Base-by-base conservation (phyloP, 1,284 basidiomycete species). In the Moniliophthora roreri region DNA sequence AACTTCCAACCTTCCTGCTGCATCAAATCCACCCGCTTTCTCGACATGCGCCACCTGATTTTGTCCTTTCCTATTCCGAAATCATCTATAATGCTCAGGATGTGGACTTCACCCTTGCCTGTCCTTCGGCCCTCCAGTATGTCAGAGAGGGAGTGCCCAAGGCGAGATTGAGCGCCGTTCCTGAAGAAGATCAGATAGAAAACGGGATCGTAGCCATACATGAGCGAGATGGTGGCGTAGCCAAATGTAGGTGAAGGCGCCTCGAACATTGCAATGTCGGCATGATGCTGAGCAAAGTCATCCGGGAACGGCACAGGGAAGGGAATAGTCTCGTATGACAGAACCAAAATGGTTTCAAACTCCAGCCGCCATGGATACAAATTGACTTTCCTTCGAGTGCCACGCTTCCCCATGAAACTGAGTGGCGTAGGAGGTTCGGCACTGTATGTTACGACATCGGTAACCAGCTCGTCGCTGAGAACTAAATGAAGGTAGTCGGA, bases 361-460 rank as follows among this genome's bases (percentile, higher is more conserved):
- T 73, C 71, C 20, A 63, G 58, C 9, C 65, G 59, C 69, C 71
- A 73, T 0, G 69, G 69, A 38, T 68, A 65, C 4, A 68, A 60
- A 34, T 68, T 61, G 8, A 70, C 57, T 15, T 58, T 55, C 38
- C 69, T 36, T 21, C 32, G 54, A 59, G 4, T 57, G 53, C 4
- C 44, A 41, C 11, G 60, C 41, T 36, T 73, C 66, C 28, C 28
- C 28, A 32, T 32, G 7, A 6, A 32, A 9, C 54, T 58, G 8
- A 68, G 45, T 2, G 70, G 69, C 18, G 68, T 67, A 4, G 71
- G 70, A 38, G 62, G 54, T 0, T 36, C 26, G 7, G 53, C 63
- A 6, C 58, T 49, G 56, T 69, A 73, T 4, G 62, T 60, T 9
- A 55, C 52, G 54, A 62, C 59, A 36, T 68, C 64, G n/a, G 65